phyloP scores from a whole-genome alignment of 768 basidiomycete species.

The Tylopilus intermedius region DNA sequence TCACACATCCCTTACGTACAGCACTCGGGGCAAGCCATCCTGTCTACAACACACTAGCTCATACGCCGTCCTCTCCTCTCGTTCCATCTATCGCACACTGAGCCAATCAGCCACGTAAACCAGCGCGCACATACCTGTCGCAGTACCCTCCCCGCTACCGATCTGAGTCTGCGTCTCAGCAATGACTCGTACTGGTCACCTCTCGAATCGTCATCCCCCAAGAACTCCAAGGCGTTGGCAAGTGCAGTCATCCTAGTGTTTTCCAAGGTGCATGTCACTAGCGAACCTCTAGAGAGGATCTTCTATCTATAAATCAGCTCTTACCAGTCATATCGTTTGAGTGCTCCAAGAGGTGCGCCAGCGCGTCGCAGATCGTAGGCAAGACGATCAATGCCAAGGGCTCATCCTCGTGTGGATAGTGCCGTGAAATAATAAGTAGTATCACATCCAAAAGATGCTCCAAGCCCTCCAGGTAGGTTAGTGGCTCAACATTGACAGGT shows the following conservation, averaged over 20 bases:
- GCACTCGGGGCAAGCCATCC: slow-evolving; percentile 10
- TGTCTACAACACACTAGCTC: slow-evolving; percentile 20
- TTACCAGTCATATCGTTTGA: slow-evolving; percentile 25
- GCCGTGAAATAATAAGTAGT: slow-evolving; percentile 42
- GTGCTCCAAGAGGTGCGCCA: slow-evolving; percentile 36
- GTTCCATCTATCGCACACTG: slow-evolving; percentile 6
- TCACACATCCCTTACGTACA: slow-evolving; percentile 23
- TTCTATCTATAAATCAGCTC: slow-evolving; percentile 5
- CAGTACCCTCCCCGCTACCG: slow-evolving; percentile 24
- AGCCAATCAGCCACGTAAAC: background rate
- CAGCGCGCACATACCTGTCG: slow-evolving; percentile 21
- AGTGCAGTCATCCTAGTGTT: slow-evolving; percentile 49
- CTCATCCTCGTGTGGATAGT: slow-evolving; percentile 44
- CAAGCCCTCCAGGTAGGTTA: slow-evolving; percentile 40
- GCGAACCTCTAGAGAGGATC: background rate
- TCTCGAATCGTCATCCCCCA: slow-evolving; percentile 17
- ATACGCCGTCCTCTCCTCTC: background rate
- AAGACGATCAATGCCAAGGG: slow-evolving; percentile 46
- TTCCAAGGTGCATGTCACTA: slow-evolving; percentile 8
- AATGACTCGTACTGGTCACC: slow-evolving; percentile 23
- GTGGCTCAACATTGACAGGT: slow-evolving; percentile 26
- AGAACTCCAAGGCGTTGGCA: slow-evolving; percentile 32
- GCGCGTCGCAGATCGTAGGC: slow-evolving; percentile 46
- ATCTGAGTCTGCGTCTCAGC: slow-evolving; percentile 31
- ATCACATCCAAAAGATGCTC: slow-evolving; percentile 47